Evolutionary conservation across 192 early-diverging fungal species (phyloP), one percentile per base, ranked within the genome.

Genomic region (Paraglomus brasilianum): DNA sequence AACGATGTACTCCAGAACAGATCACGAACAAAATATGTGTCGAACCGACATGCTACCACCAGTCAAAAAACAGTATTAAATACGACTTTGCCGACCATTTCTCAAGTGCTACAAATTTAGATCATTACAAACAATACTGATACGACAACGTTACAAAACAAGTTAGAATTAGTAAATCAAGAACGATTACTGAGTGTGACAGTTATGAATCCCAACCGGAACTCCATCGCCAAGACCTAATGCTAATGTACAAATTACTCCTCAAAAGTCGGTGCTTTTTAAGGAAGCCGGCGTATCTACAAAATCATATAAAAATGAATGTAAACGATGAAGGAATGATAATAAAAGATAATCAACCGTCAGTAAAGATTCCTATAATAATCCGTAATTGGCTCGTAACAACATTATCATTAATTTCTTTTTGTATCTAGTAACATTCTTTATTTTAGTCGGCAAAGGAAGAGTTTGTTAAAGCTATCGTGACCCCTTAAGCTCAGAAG

Each of bases 261-360:
- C 44, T 47, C 60, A 62, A 62, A 43, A 62, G 60, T 62, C 42
- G 22, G 11, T 62, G 60, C 60, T 62, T 47, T 62, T 62, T 62
- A 46, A 47, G 44, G 42, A 62, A 21, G 43, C 60, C 44, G 11
- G 36, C 22, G 19, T 62, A 62, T 46, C 44, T 62, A 46, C 60
- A 45, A 46, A 62, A 62, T 21, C 60, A 62, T 62, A 62, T 62
- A 62, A 62, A 46, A 44, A 45, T 62, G 19, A 44, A 62, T 62
- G 60, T 62, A 62, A 62, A 62, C 47, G 21, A 45, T 45, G 19
- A 62, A 46, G 60, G 60, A 47, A 62, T 62, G 44, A 62, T 62
- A 21, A 62, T 47, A 62, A 62, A 62, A 62, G 60, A 62, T 11
- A 62, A 62, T 45, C 60, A 45, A 46, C 17, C 19, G 13, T 62